A percentile compares a stretch with the other conserved stretches of the same genome.
These are phyloP conservation scores for Pythium vanterpoolii DNA, from an alignment of 352 stramenopile genomes.

Conservation along the genomic window DNA sequence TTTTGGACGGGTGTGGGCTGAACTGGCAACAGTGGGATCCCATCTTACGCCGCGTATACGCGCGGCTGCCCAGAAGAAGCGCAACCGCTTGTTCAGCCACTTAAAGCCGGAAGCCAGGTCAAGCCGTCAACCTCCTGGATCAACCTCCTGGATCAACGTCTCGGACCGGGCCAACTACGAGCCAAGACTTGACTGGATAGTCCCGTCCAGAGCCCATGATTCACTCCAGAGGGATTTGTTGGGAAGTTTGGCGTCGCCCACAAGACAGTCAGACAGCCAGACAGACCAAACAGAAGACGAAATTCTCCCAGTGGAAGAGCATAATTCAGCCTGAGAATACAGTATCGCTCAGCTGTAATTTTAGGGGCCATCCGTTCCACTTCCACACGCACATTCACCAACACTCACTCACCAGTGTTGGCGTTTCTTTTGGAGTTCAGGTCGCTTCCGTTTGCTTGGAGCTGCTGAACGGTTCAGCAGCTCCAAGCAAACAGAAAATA, in stretches of 20 bases:
- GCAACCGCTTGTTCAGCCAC: slow-evolving; percentile 10
- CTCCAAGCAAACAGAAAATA: too few species aligned
- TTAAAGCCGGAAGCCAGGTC: slow-evolving; percentile 15
- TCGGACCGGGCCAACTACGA: neutral
- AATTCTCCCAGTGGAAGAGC: neutral
- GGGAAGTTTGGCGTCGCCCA: neutral
- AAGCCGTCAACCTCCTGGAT: neutral
- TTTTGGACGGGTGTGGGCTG: neutral
- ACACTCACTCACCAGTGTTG: too few species aligned
- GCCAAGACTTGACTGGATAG: neutral
- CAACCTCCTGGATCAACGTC: neutral
- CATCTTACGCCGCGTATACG: neutral
- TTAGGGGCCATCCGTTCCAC: neutral
- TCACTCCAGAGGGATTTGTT: neutral
- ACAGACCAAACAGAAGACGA: neutral
- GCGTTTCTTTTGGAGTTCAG: neutral
- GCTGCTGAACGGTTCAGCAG: neutral
- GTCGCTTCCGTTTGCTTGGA: neutral
- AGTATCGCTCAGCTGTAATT: too few species aligned
- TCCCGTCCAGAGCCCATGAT: too few species aligned
- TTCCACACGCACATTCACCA: too few species aligned
- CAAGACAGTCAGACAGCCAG: neutral
- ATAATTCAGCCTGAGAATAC: neutral
- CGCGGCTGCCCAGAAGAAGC: slow-evolving; percentile 8
- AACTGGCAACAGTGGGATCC: slow-evolving; percentile 24